These are phyloP conservation scores for Kazachstania bromeliacearum DNA, from an alignment of 805 yeast species.

Conservation along the genomic window DNA sequence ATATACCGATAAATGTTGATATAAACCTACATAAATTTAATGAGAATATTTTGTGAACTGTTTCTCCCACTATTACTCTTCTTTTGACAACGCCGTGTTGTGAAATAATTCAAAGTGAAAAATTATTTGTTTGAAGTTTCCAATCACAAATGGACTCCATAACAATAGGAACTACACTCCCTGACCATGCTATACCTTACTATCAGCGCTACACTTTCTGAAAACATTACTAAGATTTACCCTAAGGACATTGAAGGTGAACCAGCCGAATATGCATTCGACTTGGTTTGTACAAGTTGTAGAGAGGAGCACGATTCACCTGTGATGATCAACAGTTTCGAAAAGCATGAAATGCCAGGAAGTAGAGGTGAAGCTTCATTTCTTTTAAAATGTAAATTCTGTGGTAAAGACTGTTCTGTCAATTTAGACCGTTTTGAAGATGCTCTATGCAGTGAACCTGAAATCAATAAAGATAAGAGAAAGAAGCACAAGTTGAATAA, in stretches of 20 bases:
- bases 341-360: constrained; percentile 52
- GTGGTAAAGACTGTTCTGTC: constrained; percentile 33
- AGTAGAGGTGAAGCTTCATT: constrained; percentile 80
- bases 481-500: constrained; percentile 23
- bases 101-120: background rate
- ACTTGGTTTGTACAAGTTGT: constrained; percentile 67
- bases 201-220: constrained; percentile 23
- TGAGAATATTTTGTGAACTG: too few relatives aligned
- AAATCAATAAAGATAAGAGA: constrained; percentile 15
- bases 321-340: constrained; percentile 58
- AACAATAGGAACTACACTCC: background rate
- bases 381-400: constrained; percentile 63
- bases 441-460: constrained; percentile 16
- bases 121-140: background rate
- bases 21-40: too few relatives aligned
- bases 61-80: too few relatives aligned
- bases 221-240: constrained; percentile 44
- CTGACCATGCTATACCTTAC: constrained; percentile 22
- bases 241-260: constrained; percentile 50
- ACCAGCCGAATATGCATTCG: constrained; percentile 72
- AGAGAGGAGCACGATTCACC: constrained; percentile 67
- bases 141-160: background rate
- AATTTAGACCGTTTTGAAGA: constrained; percentile 19
- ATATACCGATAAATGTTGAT: too few relatives aligned
- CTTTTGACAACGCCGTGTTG: background rate